These are phyloP conservation scores for Xylaria nigripes DNA, from an alignment of 495 filamentous ascomycete genomes.

Conservation along the genomic window DNA sequence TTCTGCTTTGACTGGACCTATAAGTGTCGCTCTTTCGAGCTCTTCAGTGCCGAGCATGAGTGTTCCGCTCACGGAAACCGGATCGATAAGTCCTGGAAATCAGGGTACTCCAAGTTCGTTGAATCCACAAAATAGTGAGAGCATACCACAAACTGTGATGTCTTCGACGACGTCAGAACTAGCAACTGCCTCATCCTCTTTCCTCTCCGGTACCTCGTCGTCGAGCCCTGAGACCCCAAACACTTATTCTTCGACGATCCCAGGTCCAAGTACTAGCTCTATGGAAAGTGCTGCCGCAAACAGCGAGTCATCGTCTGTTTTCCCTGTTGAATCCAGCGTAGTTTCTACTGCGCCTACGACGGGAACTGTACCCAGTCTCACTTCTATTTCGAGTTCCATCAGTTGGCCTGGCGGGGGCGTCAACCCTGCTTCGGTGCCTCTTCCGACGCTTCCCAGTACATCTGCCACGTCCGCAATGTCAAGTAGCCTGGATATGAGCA, in stretches of 20 bases:
- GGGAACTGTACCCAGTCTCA: background rate
- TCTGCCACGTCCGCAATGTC: background rate
- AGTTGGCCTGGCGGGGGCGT: no score
- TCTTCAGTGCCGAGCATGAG: slow-evolving; percentile 3
- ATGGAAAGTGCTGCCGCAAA: slow-evolving; percentile 1
- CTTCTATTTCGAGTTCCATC: no score
- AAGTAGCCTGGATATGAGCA: background rate
- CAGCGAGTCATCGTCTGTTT: slow-evolving; percentile 1
- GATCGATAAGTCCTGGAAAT: background rate
- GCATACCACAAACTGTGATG: background rate
- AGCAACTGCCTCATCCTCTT: background rate
- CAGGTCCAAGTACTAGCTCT: slow-evolving; percentile 3
- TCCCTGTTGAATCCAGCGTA: background rate
- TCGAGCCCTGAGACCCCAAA: slow-evolving; percentile 3
- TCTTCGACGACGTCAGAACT: background rate
- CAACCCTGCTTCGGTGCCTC: background rate
- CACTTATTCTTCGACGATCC: slow-evolving; percentile 6
- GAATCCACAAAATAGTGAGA: background rate
- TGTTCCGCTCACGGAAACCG: background rate
- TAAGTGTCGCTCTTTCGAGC: background rate
- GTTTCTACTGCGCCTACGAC: background rate
- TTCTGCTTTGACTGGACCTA: background rate
- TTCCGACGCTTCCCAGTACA: background rate
- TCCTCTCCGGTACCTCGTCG: background rate
- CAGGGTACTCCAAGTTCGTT: background rate